Base-by-base conservation (phyloP, 2,329 filamentous ascomycete species). In the Botrytis squamosa region DNA sequence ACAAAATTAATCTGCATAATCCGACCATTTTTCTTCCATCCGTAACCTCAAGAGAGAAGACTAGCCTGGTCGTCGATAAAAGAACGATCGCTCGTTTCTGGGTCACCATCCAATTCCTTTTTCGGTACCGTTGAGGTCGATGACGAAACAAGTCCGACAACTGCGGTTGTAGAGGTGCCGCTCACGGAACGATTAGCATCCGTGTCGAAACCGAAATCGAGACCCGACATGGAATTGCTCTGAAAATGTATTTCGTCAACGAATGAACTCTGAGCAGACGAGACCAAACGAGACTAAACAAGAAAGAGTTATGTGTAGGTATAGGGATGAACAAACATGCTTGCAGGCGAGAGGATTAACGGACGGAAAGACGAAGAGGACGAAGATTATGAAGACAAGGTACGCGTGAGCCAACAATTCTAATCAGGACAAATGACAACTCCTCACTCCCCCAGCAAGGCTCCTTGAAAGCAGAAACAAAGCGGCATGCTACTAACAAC, bases 321-420 rank as follows among this genome's bases (percentile, higher is more conserved):
- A 33, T 62, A 68, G 36, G 46, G 52, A 40, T 42, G 29, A 42
- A 62, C n/a, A 36, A 46, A 70, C 22, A 60, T 44, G 38, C 52
- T 46, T 44, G 40, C 65, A 70, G 60, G 70, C 57, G 72, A 74
- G 55, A 66, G 49, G 40, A 55, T 73, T 69, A 73, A 64, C 74
- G 60, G 59, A 62, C 68, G 36, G 20, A 59, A 71, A 63, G 69
- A 46, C 40, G 59, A 63, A 57, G 63, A 74, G 33, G 40, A 73
- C 29, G 67, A 75, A 74, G 59, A 70, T 66, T 52, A 52, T 74
- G 74, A 73, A 40, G 72, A 76, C 64, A 75, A 72, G 55, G 73
- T 75, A 77, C 78, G 77, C 79, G 79, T 71, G 78, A 80, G 78
- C 78, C 76, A 77, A 78, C 62, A 76, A 68, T 71, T 77, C 76